A percentile compares a stretch with the other conserved stretches of the same genome.
Evolutionary conservation across 2,329 filamentous ascomycete genomes (phyloP).

Genomic region (Fusarium euwallaceae): DNA sequence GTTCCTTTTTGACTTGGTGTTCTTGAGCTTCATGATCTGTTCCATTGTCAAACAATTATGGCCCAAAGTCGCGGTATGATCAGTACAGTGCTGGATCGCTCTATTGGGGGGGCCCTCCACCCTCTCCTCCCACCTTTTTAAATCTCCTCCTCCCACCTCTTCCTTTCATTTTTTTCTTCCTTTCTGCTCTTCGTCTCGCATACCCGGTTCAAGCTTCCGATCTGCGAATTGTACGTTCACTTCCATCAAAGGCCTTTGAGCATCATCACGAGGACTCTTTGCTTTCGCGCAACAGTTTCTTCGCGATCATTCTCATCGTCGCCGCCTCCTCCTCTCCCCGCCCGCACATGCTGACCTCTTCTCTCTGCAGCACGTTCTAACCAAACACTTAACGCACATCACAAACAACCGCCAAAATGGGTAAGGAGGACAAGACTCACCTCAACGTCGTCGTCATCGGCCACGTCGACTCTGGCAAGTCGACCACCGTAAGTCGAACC

Average conservation of each 20-base stretch:
- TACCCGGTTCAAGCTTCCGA: conserved; percentile 61
- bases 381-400: conserved; percentile 40
- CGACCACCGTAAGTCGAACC: conserved; percentile 83
- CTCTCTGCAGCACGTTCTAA: conserved; percentile 40
- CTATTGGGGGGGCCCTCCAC: conserved; percentile 37
- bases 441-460: conserved; percentile 99
- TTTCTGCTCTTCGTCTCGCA: conserved; percentile 59
- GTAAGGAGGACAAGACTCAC: conserved; percentile 96
- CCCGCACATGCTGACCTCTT: conserved; percentile 33
- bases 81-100: too few species aligned
- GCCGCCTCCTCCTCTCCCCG: conserved; percentile 1
- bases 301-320: conserved; percentile 14
- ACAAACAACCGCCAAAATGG: conserved; percentile 55
- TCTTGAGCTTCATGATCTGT: not conserved
- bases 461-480: conserved; percentile 99
- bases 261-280: conserved; percentile 25
- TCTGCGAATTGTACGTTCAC: conserved; percentile 53
- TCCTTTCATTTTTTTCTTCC: conserved; percentile 52
- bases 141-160: conserved; percentile 56
- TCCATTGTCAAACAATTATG: too few species aligned
- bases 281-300: conserved; percentile 14
- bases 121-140: conserved; percentile 53
- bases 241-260: conserved; percentile 19
- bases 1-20: not conserved
- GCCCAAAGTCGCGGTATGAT: too few species aligned